phyloP scores from a whole-genome alignment of 768 basidiomycete species.

The Tricholoma terreum region DNA sequence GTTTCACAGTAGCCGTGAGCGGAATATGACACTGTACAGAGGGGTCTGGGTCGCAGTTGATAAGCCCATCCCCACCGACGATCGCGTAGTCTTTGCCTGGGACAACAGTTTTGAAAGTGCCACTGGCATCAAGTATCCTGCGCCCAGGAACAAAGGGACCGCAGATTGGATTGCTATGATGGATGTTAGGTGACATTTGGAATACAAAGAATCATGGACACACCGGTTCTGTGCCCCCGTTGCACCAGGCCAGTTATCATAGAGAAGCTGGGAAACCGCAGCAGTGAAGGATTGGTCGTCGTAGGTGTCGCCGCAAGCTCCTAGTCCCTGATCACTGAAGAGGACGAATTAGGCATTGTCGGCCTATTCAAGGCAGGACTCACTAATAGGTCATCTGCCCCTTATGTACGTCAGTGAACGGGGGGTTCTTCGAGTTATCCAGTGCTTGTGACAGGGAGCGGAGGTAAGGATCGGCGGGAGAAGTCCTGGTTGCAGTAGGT shows the following conservation, averaged over 20 bases:
- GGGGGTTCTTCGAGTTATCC: slow-evolving; percentile 21
- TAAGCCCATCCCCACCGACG: slow-evolving; percentile 28
- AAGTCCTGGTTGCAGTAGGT: slow-evolving; percentile 22
- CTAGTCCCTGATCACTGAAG: slow-evolving; percentile 26
- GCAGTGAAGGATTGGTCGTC: slow-evolving; percentile 28
- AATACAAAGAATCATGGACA: background rate
- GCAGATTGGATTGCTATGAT: slow-evolving; percentile 26
- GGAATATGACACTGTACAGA: slow-evolving; percentile 20
- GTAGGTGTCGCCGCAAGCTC: slow-evolving; percentile 30
- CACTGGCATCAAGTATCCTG: slow-evolving; percentile 13
- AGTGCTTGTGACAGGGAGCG: slow-evolving; percentile 25
- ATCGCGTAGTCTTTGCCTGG: slow-evolving; percentile 14
- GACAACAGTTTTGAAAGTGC: slow-evolving; percentile 20
- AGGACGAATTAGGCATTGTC: slow-evolving; percentile 1
- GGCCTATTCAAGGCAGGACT: slow-evolving; percentile 7
- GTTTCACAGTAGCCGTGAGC: slow-evolving; percentile 21
- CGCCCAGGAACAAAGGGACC: slow-evolving; percentile 29
- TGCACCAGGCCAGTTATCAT: slow-evolving; percentile 25
- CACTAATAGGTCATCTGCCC: slow-evolving; percentile 33
- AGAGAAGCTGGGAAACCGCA: slow-evolving; percentile 26
- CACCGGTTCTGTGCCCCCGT: slow-evolving; percentile 24
- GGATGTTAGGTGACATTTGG: background rate
- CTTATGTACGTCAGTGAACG: slow-evolving; percentile 20
- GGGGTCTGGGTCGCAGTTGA: slow-evolving; percentile 16
- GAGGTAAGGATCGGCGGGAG: slow-evolving; percentile 25